Conservation (phyloP, 108 stramenopile genomes). For the Cyclotella cryptica region DNA sequence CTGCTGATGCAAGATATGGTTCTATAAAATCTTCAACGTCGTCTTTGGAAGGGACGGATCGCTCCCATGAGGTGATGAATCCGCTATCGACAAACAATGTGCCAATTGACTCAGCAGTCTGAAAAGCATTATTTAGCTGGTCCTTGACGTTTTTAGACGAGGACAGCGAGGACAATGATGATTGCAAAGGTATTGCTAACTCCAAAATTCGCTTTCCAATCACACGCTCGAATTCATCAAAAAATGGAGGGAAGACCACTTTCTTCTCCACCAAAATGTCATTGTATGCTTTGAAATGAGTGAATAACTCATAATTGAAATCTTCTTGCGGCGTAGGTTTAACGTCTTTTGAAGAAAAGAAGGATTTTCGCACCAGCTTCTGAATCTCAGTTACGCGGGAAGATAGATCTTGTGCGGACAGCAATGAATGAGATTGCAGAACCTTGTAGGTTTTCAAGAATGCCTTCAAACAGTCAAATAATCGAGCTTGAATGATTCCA, state of each 20-base stretch:
- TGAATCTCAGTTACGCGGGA: constrained; percentile 54
- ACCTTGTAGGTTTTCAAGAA: constrained; percentile 53
- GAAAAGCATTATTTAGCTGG: constrained; percentile 12
- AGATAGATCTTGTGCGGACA: constrained; percentile 30
- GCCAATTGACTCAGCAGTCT: constrained; percentile 22
- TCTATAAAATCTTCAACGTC: constrained; percentile 53
- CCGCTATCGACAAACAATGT: constrained; percentile 29
- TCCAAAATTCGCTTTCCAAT: constrained; percentile 53
- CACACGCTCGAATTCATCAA: constrained; percentile 54
- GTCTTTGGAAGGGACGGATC: constrained; percentile 35
- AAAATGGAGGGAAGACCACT: constrained; percentile 59
- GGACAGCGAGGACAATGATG: not conserved
- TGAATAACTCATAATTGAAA: constrained; percentile 78
- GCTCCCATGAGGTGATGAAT: constrained; percentile 43
- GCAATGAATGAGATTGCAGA: constrained; percentile 12
- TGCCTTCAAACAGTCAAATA: constrained; percentile 8
- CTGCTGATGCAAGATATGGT: not conserved
- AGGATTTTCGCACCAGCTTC: constrained; percentile 48
- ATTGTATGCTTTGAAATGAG: constrained; percentile 76
- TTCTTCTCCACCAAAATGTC: constrained; percentile 62
- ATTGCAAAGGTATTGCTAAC: constrained; percentile 6
- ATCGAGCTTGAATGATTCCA: not conserved
- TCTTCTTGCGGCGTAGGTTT: constrained; percentile 39
- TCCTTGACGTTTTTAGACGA: constrained; percentile 6
- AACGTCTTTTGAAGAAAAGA: constrained; percentile 45